phyloP scores from a whole-genome alignment of 257 asterid genomes.

The Plantago ovata region DNA sequence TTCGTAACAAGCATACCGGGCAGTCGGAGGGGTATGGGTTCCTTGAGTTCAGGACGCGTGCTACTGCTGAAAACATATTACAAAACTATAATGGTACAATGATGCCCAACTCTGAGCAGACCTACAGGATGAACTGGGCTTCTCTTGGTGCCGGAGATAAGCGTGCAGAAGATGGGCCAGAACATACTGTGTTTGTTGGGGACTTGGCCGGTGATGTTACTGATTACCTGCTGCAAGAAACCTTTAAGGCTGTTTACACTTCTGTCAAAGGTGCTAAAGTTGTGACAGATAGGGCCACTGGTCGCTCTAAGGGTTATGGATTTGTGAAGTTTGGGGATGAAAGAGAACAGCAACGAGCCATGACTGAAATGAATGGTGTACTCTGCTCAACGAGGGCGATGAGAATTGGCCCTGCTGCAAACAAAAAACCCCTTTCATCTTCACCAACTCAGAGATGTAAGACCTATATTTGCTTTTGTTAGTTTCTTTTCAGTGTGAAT shows the following conservation, averaged over 20 bases:
- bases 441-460: conserved; percentile 54
- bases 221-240: conserved; percentile 62
- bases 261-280: conserved; percentile 88
- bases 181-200: conserved; percentile 77
- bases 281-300: conserved; percentile 72
- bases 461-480: conserved; percentile 2
- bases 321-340: conserved; percentile 82
- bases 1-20: conserved; percentile 64
- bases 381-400: conserved; percentile 78
- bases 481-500: background rate
- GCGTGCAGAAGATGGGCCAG: conserved; percentile 70
- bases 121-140: conserved; percentile 80
- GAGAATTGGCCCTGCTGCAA: conserved; percentile 90
- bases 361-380: conserved; percentile 84
- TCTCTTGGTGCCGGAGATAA: conserved; percentile 73
- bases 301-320: conserved; percentile 89
- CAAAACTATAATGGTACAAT: conserved; percentile 59
- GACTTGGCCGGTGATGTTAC: conserved; percentile 90
- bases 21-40: conserved; percentile 92
- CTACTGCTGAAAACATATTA: conserved; percentile 59
- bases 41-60: conserved; percentile 64
- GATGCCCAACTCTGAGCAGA: conserved; percentile 68
- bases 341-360: conserved; percentile 72
- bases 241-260: conserved; percentile 53
- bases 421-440: conserved; percentile 50